These are phyloP conservation scores for Curvularia verruculosa DNA, from an alignment of 2,329 filamentous ascomycete species.

Conservation along the genomic window DNA sequence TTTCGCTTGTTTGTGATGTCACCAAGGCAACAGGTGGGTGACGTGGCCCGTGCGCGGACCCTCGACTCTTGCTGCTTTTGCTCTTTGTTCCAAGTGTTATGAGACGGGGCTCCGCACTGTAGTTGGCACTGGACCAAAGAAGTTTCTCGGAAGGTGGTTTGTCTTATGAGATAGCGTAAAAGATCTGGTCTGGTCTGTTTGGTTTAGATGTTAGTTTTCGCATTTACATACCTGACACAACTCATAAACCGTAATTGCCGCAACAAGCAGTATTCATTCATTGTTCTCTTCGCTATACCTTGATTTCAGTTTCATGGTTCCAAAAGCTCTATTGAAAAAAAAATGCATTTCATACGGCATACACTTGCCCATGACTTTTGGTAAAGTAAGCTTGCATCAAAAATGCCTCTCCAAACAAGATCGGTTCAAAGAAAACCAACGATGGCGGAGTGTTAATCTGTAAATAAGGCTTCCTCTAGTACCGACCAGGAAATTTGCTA, in stretches of 20 bases:
- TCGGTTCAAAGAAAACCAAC: background rate
- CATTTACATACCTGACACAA: background rate
- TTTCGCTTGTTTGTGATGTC: constrained; percentile 31
- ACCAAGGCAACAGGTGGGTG: constrained; percentile 25
- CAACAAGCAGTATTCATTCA: background rate
- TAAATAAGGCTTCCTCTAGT: background rate
- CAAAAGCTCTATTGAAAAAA: background rate
- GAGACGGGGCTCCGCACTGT: too few species aligned
- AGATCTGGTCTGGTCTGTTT: background rate
- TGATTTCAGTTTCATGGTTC: background rate
- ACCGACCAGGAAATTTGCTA: background rate
- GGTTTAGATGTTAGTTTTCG: background rate
- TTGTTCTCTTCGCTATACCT: background rate
- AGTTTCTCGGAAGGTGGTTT: background rate
- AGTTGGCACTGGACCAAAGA: background rate
- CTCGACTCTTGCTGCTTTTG: background rate
- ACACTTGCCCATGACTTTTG: background rate
- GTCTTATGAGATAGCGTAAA: background rate
- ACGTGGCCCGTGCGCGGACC: constrained; percentile 5
- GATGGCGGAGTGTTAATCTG: background rate
- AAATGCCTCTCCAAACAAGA: background rate
- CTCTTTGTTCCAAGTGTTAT: background rate
- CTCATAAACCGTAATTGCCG: background rate
- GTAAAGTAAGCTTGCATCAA: background rate
- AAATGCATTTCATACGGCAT: background rate